Evolutionary conservation across 148 eudicot species (phyloP).

Genomic region (Camellia lanceoleosa): DNA sequence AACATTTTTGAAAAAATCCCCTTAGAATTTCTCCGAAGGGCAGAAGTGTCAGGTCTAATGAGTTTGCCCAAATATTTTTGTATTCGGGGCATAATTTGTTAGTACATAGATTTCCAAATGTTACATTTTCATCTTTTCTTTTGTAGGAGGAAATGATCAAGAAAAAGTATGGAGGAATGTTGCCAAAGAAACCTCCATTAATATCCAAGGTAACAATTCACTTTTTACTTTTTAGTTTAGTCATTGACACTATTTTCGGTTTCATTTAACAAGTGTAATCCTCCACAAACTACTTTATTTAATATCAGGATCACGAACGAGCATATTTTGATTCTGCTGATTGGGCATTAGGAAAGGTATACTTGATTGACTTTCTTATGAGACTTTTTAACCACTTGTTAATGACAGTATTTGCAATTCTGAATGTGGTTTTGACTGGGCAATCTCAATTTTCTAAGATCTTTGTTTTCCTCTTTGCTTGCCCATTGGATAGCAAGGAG

Average conservation of each 20-base stretch:
- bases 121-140: not conserved
- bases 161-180: slow-evolving; percentile 89
- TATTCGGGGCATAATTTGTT: not conserved
- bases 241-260: not conserved
- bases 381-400: not conserved
- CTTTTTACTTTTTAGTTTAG: not conserved
- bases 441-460: not conserved
- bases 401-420: not conserved
- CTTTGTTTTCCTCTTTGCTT: slow-evolving; percentile 2
- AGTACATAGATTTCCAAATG: not conserved
- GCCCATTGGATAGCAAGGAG: slow-evolving; percentile 49
- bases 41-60: not conserved
- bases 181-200: slow-evolving; percentile 67
- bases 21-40: not conserved
- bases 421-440: not conserved
- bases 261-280: not conserved
- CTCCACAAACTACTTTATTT: slow-evolving; percentile 2
- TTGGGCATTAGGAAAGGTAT: slow-evolving; percentile 91
- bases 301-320: slow-evolving; percentile 75
- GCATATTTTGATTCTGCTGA: slow-evolving; percentile 98
- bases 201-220: slow-evolving; percentile 60
- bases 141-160: slow-evolving; percentile 62
- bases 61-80: not conserved
- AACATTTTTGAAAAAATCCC: not conserved
- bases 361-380: slow-evolving; percentile 9